A percentile compares a stretch with the other conserved stretches of the same genome.
phyloP scores from a whole-genome alignment of 208 protist species.

The Leishmania arabica region DNA sequence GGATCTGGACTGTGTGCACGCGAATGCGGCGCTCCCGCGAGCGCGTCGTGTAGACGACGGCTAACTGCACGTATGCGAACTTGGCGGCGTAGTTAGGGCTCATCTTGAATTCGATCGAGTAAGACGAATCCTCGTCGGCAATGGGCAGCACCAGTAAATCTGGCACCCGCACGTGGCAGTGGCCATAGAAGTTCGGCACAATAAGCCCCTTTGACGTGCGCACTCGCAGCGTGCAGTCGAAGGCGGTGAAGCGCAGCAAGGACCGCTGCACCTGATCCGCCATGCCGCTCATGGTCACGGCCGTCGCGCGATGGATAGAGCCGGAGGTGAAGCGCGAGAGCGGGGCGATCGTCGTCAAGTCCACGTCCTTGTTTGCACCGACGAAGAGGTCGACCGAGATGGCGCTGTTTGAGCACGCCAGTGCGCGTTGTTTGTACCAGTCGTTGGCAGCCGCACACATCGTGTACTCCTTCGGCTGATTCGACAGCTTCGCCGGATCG shows the following conservation, averaged over 20 bases:
- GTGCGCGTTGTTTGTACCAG: slow-evolving; percentile 96
- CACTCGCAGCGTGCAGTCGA: slow-evolving; percentile 97
- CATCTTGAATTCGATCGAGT: slow-evolving; percentile 78
- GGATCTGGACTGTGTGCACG: slow-evolving; percentile 83
- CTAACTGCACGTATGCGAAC: slow-evolving; percentile 86
- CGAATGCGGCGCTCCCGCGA: slow-evolving; percentile 81
- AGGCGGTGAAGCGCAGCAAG: slow-evolving; percentile 90
- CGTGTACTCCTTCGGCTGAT: slow-evolving; percentile 86
- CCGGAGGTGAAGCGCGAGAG: slow-evolving; percentile 83
- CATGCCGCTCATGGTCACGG: slow-evolving; percentile 65
- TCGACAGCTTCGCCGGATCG: slow-evolving; percentile 73
- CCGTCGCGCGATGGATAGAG: slow-evolving; percentile 60
- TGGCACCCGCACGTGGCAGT: slow-evolving; percentile 95
- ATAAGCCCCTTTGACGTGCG: slow-evolving; percentile 85
- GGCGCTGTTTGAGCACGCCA: slow-evolving; percentile 91
- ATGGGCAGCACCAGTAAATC: slow-evolving; percentile 97
- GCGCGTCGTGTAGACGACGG: slow-evolving; percentile 80
- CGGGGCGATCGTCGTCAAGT: slow-evolving; percentile 92
- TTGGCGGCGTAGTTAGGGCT: slow-evolving; percentile 49
- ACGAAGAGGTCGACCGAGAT: slow-evolving; percentile 95
- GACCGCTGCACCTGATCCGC: slow-evolving; percentile 68
- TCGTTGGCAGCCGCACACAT: slow-evolving; percentile 87
- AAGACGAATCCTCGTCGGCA: slow-evolving; percentile 90
- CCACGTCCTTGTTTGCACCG: slow-evolving; percentile 69
- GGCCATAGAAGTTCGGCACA: slow-evolving; percentile 93